Conservation (phyloP, 208 protist genomes). For the Acanthamoeba royreba region DNA sequence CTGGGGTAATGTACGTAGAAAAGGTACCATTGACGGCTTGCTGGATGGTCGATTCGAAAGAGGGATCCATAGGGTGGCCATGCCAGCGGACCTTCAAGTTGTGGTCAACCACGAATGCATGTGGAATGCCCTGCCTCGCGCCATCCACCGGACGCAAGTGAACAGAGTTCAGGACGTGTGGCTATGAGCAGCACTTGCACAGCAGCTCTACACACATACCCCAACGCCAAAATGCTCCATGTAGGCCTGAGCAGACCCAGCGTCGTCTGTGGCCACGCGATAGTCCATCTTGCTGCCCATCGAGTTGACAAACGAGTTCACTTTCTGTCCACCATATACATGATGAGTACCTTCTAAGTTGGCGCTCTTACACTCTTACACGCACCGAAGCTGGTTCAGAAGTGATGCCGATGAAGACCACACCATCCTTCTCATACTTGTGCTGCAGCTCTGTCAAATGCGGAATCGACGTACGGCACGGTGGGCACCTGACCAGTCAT, state of each 20-base stretch:
- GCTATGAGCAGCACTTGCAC: too few species aligned
- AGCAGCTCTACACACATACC: too few species aligned
- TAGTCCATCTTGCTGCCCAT: conserved; percentile 32
- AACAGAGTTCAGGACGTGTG: too few species aligned
- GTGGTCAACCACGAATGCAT: neutral
- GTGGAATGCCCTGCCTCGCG: neutral
- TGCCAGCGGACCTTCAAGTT: conserved; percentile 25
- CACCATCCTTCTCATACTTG: neutral
- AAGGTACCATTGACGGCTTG: neutral
- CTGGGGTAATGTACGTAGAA: neutral
- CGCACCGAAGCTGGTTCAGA: neutral
- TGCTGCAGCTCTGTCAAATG: conserved; percentile 22
- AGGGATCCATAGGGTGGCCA: neutral
- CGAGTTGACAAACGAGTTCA: neutral
- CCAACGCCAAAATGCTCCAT: neutral
- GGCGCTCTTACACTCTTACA: too few species aligned
- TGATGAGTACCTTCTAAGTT: neutral
- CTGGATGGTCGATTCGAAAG: neutral
- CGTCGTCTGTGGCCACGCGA: neutral
- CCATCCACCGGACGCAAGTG: neutral
- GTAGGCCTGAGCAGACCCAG: neutral
- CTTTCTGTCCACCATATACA: neutral
- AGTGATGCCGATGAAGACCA: neutral
- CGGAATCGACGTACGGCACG: neutral
- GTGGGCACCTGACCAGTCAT: neutral